Evolutionary conservation across 2,329 filamentous ascomycete species (phyloP), one percentile per base, ranked within the genome.

Genomic region (Colletotrichum higginsianum): DNA sequence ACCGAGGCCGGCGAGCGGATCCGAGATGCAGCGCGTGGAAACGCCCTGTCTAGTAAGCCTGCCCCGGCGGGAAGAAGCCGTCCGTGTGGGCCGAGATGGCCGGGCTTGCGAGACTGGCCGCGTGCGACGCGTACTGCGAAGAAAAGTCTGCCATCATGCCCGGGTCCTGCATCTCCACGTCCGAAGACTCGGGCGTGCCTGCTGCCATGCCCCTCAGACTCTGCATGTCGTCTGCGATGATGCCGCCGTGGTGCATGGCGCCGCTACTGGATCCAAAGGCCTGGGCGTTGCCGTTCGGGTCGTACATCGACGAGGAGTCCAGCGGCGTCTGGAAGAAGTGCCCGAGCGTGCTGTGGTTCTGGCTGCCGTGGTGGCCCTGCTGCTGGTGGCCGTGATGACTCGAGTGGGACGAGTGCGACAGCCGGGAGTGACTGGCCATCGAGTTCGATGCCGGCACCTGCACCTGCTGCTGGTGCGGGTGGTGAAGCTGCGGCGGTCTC

Each of bases 181-280:
- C 80, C 8, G 66, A 21, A 26, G 76, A 73, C n/a, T 81, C 79
- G 7, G 78, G 69, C 46, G 75, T 74, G 50, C 75, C 77, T 63
- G 75, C 75, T 5, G 81, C 74, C 75, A 82, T 78, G 47, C 76
- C 77, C 38, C 79, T 75, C n/a, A 82, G 75, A 52, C 78, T 82
- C 35, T 79, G 77, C 50, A 82, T 73, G 57, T 82, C 81, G 56
- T 82, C 81, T 3, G 80, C 78, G n/a, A 82, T 81, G 69, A 82
- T 81, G 15, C 80, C 76, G 8, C 70, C 75, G 18, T 76, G 74
- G 49, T 77, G 75, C 26, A 74, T 61, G 12, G 42, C 46, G 56
- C 52, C 46, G 60, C 52, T 61, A 42, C 55, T 58, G 18, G 64
- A 26, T 23, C 47, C 63, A 49, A 72, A 73, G 0, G 52, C 62